These are phyloP conservation scores for Fusarium veterinarium DNA, from an alignment of 2,329 filamentous ascomycete species.

Conservation along the genomic window DNA sequence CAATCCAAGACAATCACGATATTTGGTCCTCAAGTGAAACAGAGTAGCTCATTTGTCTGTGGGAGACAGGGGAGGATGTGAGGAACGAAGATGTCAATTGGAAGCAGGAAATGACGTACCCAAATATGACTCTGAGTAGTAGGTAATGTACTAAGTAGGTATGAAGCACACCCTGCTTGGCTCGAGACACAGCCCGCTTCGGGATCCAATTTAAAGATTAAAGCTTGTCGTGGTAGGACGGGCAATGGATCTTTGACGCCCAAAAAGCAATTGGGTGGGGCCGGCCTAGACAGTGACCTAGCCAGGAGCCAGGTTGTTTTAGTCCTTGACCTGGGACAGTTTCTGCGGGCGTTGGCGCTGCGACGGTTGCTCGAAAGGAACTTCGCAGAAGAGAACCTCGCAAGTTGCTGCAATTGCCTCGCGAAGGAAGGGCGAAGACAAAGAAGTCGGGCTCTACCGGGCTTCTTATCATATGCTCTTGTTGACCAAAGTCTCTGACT, in stretches of 20 bases:
- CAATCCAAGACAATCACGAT: slow-evolving; percentile 22
- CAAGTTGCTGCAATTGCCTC: background rate
- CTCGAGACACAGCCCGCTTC: slow-evolving; percentile 31
- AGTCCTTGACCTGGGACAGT: slow-evolving; percentile 12
- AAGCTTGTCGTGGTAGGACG: slow-evolving; percentile 20
- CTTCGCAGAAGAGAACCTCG: background rate
- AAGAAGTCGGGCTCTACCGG: background rate
- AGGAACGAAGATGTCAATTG: slow-evolving; percentile 22
- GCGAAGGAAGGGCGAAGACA: background rate
- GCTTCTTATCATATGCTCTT: background rate
- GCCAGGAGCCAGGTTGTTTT: slow-evolving; percentile 15
- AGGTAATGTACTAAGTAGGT: slow-evolving; percentile 21
- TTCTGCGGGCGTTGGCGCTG: slow-evolving; percentile 22
- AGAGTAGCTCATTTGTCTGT: slow-evolving; percentile 2
- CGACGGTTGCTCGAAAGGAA: slow-evolving; percentile 2
- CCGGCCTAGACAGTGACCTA: background rate
- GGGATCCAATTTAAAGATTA: slow-evolving; percentile 31
- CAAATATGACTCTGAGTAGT: slow-evolving; percentile 1
- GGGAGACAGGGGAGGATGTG: slow-evolving; percentile 4
- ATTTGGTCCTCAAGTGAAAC: background rate
- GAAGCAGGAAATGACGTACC: slow-evolving; percentile 4
- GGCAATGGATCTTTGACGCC: slow-evolving; percentile 9
- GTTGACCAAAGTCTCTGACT: background rate
- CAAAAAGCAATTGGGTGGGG: slow-evolving; percentile 14
- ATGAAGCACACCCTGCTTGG: slow-evolving; percentile 13